Base-by-base conservation (phyloP, 805 yeast genomes). In the Diddensiella transvaalensis region DNA sequence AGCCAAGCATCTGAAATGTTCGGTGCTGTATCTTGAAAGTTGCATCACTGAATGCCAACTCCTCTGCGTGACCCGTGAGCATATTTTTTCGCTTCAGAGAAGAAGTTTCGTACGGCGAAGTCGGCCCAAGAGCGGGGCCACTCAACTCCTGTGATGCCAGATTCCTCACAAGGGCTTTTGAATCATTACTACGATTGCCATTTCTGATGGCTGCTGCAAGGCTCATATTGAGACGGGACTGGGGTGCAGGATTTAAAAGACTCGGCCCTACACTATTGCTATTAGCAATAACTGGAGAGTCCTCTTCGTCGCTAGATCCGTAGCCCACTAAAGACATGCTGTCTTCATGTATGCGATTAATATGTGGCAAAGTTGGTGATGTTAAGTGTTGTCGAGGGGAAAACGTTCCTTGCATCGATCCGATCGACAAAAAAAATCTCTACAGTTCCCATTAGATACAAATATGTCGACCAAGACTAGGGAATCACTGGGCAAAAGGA, bases 21-120 rank as follows among this genome's bases (percentile, higher is more conserved):
- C 74, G 62, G 49, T 72, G 70, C 41, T 73, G 72, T 3, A 63
- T 42, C n/a, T 66, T 65, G 53, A 79, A 79, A 3, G 70, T 61
- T 0, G 65, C 55, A 0, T 65, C 69, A 56, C 76, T 78, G 46
- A 69, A 65, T 3, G 65, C 56, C 42, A 70, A 71, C 8, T 62
- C 57, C 32, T 61, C 64, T 10, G 65, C 63, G 42, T 55, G 45
- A 11, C 68, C 71, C 3, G 68, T 62, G 3, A 56, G 47, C 39
- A 57, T 47, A 26, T 60, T 61, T 38, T 52, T 53, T 37, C 63
- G 62, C 42, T 68, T 67, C 22, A 48, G 40, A 5, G 56, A 41
- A 10, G 37, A 38, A 8, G 36, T 21, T 35, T 49, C 46, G 47
- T 39, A 48, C 23, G 53, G 57, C 33, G 50, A 46, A 21, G 37